Evolutionary conservation across 345 rosid species (phyloP), one percentile per base, ranked within the genome.

Genomic region (Eucalyptus sideroxylon): DNA sequence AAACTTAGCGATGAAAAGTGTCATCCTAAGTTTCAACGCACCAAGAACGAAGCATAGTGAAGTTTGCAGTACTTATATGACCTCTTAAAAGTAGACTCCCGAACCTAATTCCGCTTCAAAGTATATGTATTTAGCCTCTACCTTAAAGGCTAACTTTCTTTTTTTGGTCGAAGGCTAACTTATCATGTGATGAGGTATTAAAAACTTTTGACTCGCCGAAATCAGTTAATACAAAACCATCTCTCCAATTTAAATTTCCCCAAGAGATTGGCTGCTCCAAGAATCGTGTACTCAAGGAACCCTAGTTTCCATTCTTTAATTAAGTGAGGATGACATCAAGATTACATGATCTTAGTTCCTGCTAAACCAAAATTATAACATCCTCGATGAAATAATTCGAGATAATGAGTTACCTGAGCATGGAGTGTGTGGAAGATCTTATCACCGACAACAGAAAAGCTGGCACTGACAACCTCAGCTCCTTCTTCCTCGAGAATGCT

Each of bases 401-500:
- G n/a, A 27, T 42, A 47, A 56, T 31, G n/a, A 34, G 27, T 59
- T 89, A 93, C 96, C 95, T 93, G 93, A 65, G 97, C 96, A 88
- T 95, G 96, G 86, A 95, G 55, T 16, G 93, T 45, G 92, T 94
- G 93, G 89, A 93, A 93, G 87, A 94, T 86, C 92, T 91, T 95
- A 88, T 91, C 94, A 30, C 93, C 95, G 1, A 91, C 87, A 11
- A 91, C 91, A 30, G 92, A 90, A 88, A 90, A 93, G 90, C 90
- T 94, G 4, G 95, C 94, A 45, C 92, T 91, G 21, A 94, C 92
- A 59, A 95, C 96, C 86, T 92, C 92, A 67, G 94, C 95, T 56
- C 97, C 97, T 94, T 94, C 97, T 88, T 94, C 92, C 27, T 94
- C 90, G 17, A 95, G 91, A 87, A 94, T 92, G 55, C 88, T 87